Evolutionary conservation across 2,329 filamentous ascomycete species (phyloP).

Genomic region (Didymella sp.): DNA sequence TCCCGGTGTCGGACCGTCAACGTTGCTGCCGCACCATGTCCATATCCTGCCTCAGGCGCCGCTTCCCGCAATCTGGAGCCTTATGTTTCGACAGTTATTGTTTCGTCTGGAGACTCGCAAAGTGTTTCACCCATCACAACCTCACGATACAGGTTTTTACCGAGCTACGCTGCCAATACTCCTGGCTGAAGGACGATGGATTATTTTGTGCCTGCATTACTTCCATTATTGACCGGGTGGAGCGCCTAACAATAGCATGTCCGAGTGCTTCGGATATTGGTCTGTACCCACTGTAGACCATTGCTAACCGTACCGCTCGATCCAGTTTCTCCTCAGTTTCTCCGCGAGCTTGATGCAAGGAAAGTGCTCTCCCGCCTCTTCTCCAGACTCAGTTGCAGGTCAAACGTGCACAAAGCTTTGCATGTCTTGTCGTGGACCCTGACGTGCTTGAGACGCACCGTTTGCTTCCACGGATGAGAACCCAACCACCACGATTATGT

Average conservation of each 20-base stretch:
- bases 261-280: conserved; percentile 22
- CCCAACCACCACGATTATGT: conserved; percentile 12
- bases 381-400: conserved; percentile 14
- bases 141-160: conserved; percentile 1
- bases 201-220: conserved; percentile 22
- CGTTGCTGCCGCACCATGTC: conserved; percentile 20
- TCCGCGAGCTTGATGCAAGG: conserved; percentile 17
- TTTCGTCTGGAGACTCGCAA: conserved; percentile 10
- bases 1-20: conserved; percentile 20
- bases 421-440: conserved; percentile 16
- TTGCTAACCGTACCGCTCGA: conserved; percentile 18
- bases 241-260: conserved; percentile 17
- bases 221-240: conserved; percentile 14
- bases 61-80: conserved; percentile 10
- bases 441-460: conserved; percentile 9
- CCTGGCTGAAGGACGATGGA: neutral
- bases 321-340: conserved; percentile 17
- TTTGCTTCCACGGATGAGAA: conserved; percentile 2
- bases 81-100: conserved; percentile 14
- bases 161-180: conserved; percentile 7
- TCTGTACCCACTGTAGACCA: conserved; percentile 21
- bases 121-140: conserved; percentile 13
- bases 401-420: conserved; percentile 17
- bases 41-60: conserved; percentile 20
- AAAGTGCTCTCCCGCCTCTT: conserved; percentile 15